Percentiles rank a stretch among this genome's conserved stretches.
These are phyloP conservation scores for Lipomyces spencermartinsiae DNA, from an alignment of 805 yeast species.

Conservation along the genomic window DNA sequence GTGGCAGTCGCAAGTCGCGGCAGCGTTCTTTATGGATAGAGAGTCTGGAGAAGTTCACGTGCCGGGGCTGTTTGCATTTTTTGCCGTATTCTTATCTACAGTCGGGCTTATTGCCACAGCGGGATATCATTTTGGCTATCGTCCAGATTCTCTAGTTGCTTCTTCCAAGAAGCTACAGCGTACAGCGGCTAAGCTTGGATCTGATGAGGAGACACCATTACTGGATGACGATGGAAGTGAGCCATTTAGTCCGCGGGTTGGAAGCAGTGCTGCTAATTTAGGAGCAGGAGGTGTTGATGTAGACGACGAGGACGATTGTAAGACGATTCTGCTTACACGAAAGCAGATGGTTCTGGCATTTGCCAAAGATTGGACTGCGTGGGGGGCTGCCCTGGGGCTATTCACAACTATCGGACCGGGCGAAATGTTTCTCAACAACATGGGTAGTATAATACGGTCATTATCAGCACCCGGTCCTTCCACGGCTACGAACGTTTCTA, in stretches of 20 bases:
- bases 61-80: conserved; percentile 33
- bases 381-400: conserved; percentile 67
- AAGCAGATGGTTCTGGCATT: conserved; percentile 42
- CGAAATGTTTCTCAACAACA: conserved; percentile 82
- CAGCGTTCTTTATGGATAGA: conserved; percentile 48
- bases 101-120: conserved; percentile 34
- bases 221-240: background rate
- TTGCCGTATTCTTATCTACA: conserved; percentile 32
- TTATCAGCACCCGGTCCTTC: conserved; percentile 44
- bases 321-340: conserved; percentile 45
- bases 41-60: conserved; percentile 35
- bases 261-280: background rate
- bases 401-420: conserved; percentile 79
- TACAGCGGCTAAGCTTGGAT: background rate
- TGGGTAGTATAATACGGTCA: conserved; percentile 71
- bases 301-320: conserved; percentile 33
- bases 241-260: background rate
- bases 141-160: conserved; percentile 1
- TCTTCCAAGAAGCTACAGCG: background rate
- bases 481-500: conserved; percentile 54
- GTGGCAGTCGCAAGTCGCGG: conserved; percentile 66
- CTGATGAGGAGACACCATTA: conserved; percentile 20
- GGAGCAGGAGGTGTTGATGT: conserved; percentile 39
- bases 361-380: conserved; percentile 63
- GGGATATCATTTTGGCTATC: conserved; percentile 28